Evolutionary conservation across 2,329 filamentous ascomycete species (phyloP), one percentile per base, ranked within the genome.

Genomic region (Fusarium ambrosium): DNA sequence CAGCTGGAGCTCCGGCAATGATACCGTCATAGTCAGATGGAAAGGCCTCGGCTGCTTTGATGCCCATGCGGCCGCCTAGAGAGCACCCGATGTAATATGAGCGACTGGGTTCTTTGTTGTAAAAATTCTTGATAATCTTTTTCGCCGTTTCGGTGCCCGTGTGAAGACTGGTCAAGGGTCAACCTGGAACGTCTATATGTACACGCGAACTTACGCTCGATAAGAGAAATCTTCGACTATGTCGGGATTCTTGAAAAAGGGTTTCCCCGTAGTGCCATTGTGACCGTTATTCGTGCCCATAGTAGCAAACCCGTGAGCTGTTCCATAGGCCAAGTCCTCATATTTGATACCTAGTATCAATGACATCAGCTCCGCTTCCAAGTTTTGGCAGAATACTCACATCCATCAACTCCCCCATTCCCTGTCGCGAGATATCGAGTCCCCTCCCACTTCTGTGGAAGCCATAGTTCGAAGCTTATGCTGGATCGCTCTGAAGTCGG

Each of bases 81-180:
- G 89, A 91, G 76, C 90, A 92, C 9, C 90, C 90, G 3, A 87
- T 77, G 70, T 87, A 91, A 79, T 91, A 92, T 1, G 85, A 86
- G 62, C 86, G 87, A 0, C 80, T 78, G 1, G 83, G 78, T 0
- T 32, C 5, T 4, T 66, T 69, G 2, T 80, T 80, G 74, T 91
- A 91, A 79, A 88, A 89, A 0, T 59, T n/a, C 22, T 69, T 45
- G 1, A 74, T 63, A 1, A 73, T 43, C 16, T 43, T 67, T 27
- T 73, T 73, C 0, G 66, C 72, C 0, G 32, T n/a, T 1, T 18
- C 79, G 22, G 79, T 70, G 43, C 72, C 72, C 7, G 7, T 41
- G 37, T 43, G 58, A 29, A 59, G 58, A 14, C 59, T 45, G 32
- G 59, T 1, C 6, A 4, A 14, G 69, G 55, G 18, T 64, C 36